Percentiles rank a stretch among this genome's conserved stretches.
Conservation (phyloP, 345 rosid genomes). For the Lepidium africanum region DNA sequence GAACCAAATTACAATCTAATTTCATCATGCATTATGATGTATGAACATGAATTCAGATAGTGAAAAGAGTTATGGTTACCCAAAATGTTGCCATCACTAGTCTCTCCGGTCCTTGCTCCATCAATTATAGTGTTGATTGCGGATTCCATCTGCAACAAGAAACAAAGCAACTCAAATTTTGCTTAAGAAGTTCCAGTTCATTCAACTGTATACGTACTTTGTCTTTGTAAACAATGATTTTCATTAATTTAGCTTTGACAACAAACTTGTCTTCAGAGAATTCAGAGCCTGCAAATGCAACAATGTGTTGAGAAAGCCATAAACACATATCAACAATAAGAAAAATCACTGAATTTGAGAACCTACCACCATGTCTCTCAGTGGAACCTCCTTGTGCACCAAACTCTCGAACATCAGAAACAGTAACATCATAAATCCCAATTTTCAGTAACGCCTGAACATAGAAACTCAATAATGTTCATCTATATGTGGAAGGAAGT, state of each 20-base stretch:
- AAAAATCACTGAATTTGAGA: not conserved
- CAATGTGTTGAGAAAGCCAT: not conserved
- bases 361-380: slow-evolving; percentile 80
- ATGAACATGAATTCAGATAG: not conserved
- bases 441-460: slow-evolving; percentile 62
- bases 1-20: not conserved
- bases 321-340: not conserved
- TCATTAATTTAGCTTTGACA: slow-evolving; percentile 87
- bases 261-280: slow-evolving; percentile 84
- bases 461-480: not conserved
- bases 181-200: not conserved
- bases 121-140: slow-evolving; percentile 60
- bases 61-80: slow-evolving; percentile 29
- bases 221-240: slow-evolving; percentile 70
- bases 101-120: slow-evolving; percentile 80
- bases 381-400: slow-evolving; percentile 88
- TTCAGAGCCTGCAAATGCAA: slow-evolving; percentile 56
- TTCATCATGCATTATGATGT: not conserved
- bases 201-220: slow-evolving; percentile 39
- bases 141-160: slow-evolving; percentile 54
- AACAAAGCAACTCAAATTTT: not conserved
- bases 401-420: slow-evolving; percentile 83
- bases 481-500: not conserved
- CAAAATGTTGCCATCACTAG: slow-evolving; percentile 89
- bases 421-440: slow-evolving; percentile 82